phyloP scores from a whole-genome alignment of 2,329 filamentous ascomycete species.

The Claviceps digitariae region DNA sequence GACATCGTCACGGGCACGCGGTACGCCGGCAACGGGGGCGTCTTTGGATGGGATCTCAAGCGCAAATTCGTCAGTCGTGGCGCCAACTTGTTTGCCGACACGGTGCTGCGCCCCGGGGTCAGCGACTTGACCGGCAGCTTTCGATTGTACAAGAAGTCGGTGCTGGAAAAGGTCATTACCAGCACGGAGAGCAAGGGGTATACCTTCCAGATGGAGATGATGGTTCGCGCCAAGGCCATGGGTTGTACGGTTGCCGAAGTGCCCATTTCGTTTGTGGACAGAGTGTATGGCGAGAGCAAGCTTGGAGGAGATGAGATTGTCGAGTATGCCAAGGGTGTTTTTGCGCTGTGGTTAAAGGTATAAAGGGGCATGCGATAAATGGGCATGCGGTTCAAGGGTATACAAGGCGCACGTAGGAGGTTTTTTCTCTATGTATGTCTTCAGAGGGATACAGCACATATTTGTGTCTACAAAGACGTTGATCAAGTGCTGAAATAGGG shows the following conservation, averaged over 20 bases:
- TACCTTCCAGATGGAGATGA: conserved; percentile 99
- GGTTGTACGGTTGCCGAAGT: conserved; percentile 89
- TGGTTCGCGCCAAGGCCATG: conserved; percentile 93
- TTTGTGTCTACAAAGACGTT: not conserved
- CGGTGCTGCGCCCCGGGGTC: conserved; percentile 80
- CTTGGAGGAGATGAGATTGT: conserved; percentile 91
- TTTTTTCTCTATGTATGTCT: too few species aligned
- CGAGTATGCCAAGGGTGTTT: conserved; percentile 81
- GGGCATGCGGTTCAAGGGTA: too few species aligned
- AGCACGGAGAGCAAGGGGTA: conserved; percentile 94
- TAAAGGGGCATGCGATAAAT: conserved; percentile 23
- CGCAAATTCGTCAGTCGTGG: conserved; percentile 72
- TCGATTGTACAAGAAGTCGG: conserved; percentile 80
- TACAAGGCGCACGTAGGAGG: too few species aligned
- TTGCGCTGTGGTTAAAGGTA: conserved; percentile 66
- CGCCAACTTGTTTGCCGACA: conserved; percentile 92
- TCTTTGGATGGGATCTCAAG: conserved; percentile 95
- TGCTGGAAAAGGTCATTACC: conserved; percentile 79
- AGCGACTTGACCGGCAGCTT: conserved; percentile 94
- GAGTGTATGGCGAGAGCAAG: conserved; percentile 91
- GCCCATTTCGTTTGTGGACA: conserved; percentile 91
- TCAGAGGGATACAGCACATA: not conserved
- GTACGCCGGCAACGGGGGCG: conserved; percentile 79
- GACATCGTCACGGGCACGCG: conserved; percentile 96
- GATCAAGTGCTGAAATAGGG: not conserved